These are phyloP conservation scores for Chaetoceros muelleri DNA, from an alignment of 108 stramenopile species.

Conservation along the genomic window DNA sequence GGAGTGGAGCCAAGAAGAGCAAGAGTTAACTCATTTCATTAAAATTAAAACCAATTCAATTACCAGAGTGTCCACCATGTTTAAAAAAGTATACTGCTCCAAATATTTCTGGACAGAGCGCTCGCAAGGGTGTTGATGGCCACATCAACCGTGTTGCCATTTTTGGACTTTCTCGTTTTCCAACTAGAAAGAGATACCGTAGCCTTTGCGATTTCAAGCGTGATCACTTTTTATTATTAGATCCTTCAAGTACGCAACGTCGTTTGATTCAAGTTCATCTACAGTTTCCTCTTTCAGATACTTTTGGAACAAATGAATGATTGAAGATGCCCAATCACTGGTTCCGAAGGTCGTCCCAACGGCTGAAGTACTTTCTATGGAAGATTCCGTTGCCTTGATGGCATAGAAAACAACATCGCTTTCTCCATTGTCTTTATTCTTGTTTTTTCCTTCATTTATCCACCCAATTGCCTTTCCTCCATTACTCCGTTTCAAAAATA, in stretches of 20 bases:
- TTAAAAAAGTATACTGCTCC: too few relatives aligned
- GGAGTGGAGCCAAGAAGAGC: too few relatives aligned
- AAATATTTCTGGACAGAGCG: too few relatives aligned
- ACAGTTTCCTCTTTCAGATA: background rate
- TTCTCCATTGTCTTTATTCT: background rate
- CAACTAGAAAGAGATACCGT: too few relatives aligned
- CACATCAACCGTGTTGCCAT: too few relatives aligned
- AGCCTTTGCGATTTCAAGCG: too few relatives aligned
- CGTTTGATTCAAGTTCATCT: background rate
- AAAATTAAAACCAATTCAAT: too few relatives aligned
- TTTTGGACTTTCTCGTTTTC: too few relatives aligned
- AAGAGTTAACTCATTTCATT: too few relatives aligned
- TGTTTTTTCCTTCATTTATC: slow-evolving; percentile 17
- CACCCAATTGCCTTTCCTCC: slow-evolving; percentile 64
- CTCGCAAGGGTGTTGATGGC: too few relatives aligned
- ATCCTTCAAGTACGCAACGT: background rate
- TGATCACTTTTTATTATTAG: too few relatives aligned
- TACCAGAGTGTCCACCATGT: too few relatives aligned
- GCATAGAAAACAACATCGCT: background rate
- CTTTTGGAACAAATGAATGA: background rate
- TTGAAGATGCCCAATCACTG: background rate
- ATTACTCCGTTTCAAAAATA: slow-evolving; percentile 30
- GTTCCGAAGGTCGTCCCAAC: background rate
- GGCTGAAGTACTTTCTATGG: background rate
- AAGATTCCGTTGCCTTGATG: background rate